Base-by-base conservation (phyloP, 2,329 filamentous ascomycete species). In the Colletotrichum noveboracense region DNA sequence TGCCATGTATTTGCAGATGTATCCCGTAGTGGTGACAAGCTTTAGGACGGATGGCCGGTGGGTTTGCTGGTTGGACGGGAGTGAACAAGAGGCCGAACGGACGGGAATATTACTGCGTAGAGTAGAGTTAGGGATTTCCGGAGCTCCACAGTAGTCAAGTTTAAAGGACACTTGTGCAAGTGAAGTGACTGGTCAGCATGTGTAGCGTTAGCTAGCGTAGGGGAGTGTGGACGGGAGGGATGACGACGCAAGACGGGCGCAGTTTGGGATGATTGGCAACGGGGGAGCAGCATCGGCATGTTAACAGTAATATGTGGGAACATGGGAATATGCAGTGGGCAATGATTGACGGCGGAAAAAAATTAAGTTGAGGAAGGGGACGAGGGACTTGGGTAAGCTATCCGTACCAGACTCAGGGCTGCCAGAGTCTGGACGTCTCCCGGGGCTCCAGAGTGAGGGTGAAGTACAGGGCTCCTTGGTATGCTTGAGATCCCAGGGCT, bases 211-310 rank as follows among this genome's bases (percentile, higher is more conserved):
- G 43, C 28, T 43, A 43, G 43, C n/a, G 65, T 56, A 67, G 48
- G 66, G 58, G 58, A 64, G 28, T 61, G 32, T 28, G 66, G 52
- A 43, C 52, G 56, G 60, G 68, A 67, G 34, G 62, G 73, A 75
- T 75, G 69, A 75, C 70, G 62, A 73, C 55, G 73, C 69, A 38
- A 56, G n/a, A 56, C 28, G 62, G 73, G 69, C 73, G 69, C 73
- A 67, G 69, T 55, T 66, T 75, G 55, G 43, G 52, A 38, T 62
- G 55, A 61, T 56, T 58, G 38, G 38, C 38, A n/a, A 43, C 30
- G 56, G 69, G 21, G 52, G 32, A 34, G 13, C n/a, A 66, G 38
- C 18, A 43, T 43, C 38, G 38, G 30, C 34, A 52, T 48, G 64
- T 28, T 43, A 43, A 66, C 55, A 58, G 36, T 56, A 55, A 55